Conservation (phyloP, 2,329 filamentous ascomycete species). For the Neonectria sp. region DNA sequence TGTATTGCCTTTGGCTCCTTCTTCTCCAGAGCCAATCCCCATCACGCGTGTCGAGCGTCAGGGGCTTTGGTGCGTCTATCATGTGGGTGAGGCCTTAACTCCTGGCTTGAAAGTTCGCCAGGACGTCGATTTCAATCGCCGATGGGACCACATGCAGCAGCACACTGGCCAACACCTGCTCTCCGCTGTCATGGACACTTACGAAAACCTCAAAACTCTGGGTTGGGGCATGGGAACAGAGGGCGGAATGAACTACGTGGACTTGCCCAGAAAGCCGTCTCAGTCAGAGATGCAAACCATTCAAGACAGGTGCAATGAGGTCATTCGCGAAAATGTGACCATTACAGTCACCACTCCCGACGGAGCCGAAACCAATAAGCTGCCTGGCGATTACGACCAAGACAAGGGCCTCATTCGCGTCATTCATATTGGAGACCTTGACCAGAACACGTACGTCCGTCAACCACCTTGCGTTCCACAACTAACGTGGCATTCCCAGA, state of each 20-base stretch:
- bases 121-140: slow-evolving; percentile 47
- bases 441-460: slow-evolving; percentile 48
- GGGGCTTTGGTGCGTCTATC: slow-evolving; percentile 46
- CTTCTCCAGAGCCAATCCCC: slow-evolving; percentile 32
- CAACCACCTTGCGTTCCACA: fast-evolving
- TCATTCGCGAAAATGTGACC: slow-evolving; percentile 43
- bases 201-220: slow-evolving; percentile 43
- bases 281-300: slow-evolving; percentile 44
- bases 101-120: slow-evolving; percentile 44
- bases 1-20: slow-evolving; percentile 29
- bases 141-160: slow-evolving; percentile 55
- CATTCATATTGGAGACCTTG: slow-evolving; percentile 48
- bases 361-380: slow-evolving; percentile 40
- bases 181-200: slow-evolving; percentile 49
- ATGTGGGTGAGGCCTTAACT: slow-evolving; percentile 37
- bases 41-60: slow-evolving; percentile 47
- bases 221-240: slow-evolving; percentile 51
- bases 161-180: slow-evolving; percentile 53
- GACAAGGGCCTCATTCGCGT: slow-evolving; percentile 51
- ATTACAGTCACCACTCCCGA: slow-evolving; percentile 47
- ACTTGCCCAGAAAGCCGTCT: slow-evolving; percentile 47
- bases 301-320: slow-evolving; percentile 45
- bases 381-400: slow-evolving; percentile 47
- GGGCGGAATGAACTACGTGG: slow-evolving; percentile 50
- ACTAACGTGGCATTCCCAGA: slow-evolving; percentile 23